These are phyloP conservation scores for Monosporascus sp. DNA, from an alignment of 2,329 filamentous ascomycete genomes.

Conservation along the genomic window DNA sequence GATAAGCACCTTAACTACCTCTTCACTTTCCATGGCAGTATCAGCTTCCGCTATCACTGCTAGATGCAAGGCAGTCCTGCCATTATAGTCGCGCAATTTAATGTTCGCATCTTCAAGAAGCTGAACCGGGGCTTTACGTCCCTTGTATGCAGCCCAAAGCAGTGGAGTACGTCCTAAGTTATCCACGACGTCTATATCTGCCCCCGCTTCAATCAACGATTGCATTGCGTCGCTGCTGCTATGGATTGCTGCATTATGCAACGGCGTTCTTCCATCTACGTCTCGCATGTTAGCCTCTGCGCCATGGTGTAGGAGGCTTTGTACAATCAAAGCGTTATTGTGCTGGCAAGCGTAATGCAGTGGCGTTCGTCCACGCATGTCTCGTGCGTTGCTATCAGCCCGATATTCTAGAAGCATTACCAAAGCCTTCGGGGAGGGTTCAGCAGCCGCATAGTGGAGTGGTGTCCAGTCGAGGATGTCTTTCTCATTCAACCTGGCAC, in stretches of 20 bases:
- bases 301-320: not conserved
- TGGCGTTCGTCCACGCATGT: not conserved
- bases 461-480: not conserved
- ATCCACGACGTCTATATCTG: not conserved
- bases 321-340: not conserved
- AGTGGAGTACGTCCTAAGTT: not conserved
- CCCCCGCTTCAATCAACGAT: not conserved
- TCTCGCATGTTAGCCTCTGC: not conserved
- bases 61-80: not conserved
- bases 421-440: not conserved
- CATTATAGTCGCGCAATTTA: not conserved
- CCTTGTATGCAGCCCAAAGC: not conserved
- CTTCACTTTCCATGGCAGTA: not conserved
- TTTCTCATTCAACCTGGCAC: not conserved
- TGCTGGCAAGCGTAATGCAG: not conserved
- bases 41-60: not conserved
- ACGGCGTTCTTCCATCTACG: not conserved
- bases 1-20: not conserved
- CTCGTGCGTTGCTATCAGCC: not conserved
- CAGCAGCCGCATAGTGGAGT: not conserved
- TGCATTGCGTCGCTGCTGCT: no score
- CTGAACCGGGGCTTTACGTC: not conserved
- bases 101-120: not conserved
- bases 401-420: not conserved
- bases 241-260: not conserved